These are phyloP conservation scores for Botryotinia narcissicola DNA, from an alignment of 2,329 filamentous ascomycete genomes.

Conservation along the genomic window DNA sequence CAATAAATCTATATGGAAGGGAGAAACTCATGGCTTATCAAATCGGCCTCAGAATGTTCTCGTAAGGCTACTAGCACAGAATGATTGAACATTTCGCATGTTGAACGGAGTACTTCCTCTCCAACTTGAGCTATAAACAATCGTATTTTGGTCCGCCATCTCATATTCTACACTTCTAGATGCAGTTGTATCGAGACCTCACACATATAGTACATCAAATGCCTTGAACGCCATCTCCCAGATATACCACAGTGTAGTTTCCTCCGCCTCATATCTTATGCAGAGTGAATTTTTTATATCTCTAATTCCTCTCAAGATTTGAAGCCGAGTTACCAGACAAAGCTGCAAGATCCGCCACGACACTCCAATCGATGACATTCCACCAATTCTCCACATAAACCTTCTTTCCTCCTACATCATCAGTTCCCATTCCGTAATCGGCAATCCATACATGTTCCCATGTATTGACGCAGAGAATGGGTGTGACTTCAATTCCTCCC, in stretches of 20 bases:
- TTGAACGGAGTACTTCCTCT: neutral
- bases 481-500: slow-evolving; percentile 66
- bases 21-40: neutral
- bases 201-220: slow-evolving; percentile 21
- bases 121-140: slow-evolving; percentile 11
- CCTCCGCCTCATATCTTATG: neutral
- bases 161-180: slow-evolving; percentile 12
- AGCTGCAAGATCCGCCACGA: slow-evolving; percentile 50
- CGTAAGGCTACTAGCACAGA: neutral
- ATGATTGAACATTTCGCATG: neutral
- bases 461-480: slow-evolving; percentile 87
- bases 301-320: slow-evolving; percentile 6
- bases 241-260: slow-evolving; percentile 19
- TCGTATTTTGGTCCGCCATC: slow-evolving; percentile 8
- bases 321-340: neutral
- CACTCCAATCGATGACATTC: slow-evolving; percentile 80
- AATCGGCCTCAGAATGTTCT: neutral
- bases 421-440: slow-evolving; percentile 64
- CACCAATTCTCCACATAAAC: slow-evolving; percentile 81
- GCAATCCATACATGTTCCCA: slow-evolving; percentile 93
- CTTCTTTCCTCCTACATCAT: slow-evolving; percentile 69
- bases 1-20: neutral
- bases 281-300: neutral
- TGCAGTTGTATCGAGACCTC: slow-evolving; percentile 18
- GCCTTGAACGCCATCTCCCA: slow-evolving; percentile 23